phyloP scores from a whole-genome alignment of 495 filamentous ascomycete genomes.

The Xylaria telfairii region DNA sequence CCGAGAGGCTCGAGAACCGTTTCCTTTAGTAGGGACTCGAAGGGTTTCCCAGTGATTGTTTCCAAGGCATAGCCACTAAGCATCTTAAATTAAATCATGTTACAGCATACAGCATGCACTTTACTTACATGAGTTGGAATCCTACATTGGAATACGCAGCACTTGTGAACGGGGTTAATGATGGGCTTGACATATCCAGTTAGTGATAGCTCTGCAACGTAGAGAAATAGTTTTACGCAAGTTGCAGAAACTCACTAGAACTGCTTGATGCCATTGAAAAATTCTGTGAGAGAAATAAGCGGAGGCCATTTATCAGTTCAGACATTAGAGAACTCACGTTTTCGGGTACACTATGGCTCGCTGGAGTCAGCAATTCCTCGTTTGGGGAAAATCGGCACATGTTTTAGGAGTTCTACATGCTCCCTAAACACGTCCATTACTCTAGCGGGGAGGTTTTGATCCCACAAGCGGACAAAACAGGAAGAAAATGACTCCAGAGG shows the following conservation, averaged over 20 bases:
- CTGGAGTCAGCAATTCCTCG: too few relatives aligned
- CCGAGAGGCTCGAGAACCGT: conserved; percentile 50
- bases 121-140: conserved; percentile 47
- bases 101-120: neutral
- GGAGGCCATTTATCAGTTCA: neutral
- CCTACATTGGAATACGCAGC: conserved; percentile 52
- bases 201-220: neutral
- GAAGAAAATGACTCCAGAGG: too few relatives aligned
- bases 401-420: too few relatives aligned
- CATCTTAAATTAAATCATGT: neutral
- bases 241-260: conserved; percentile 34
- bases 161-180: conserved; percentile 42
- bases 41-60: conserved; percentile 45
- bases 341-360: conserved; percentile 42
- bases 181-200: conserved; percentile 31
- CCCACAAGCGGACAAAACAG: too few relatives aligned
- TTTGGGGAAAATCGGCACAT: too few relatives aligned
- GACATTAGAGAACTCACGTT: conserved; percentile 35
- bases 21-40: conserved; percentile 47
- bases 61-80: conserved; percentile 49
- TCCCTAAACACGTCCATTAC: too few relatives aligned
- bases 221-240: neutral
- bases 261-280: conserved; percentile 40
- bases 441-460: too few relatives aligned
- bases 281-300: conserved; percentile 39